Evolutionary conservation across 2,329 filamentous ascomycete genomes (phyloP).

Genomic region (Hypoxylon sp.): DNA sequence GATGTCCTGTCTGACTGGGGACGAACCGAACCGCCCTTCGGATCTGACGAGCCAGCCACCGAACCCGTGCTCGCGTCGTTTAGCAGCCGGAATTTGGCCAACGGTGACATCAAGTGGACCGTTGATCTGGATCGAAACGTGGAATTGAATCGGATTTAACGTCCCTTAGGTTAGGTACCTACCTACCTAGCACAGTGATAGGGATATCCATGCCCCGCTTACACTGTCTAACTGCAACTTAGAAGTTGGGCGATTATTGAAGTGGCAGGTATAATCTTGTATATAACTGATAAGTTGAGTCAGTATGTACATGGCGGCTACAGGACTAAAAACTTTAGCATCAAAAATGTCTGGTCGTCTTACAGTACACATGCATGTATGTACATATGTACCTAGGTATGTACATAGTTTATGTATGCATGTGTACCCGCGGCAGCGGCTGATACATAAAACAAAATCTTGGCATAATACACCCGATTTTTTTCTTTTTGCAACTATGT

Average conservation of each 20-base stretch:
- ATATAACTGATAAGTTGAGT: background rate
- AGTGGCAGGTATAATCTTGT: constrained; percentile 25
- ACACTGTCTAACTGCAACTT: constrained; percentile 10
- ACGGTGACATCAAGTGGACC: constrained; percentile 38
- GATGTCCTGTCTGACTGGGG: constrained; percentile 3
- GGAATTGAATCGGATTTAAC: constrained; percentile 26
- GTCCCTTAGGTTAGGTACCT: too few species aligned
- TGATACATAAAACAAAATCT: constrained; percentile 21
- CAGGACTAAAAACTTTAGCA: constrained; percentile 1
- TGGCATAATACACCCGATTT: constrained; percentile 20
- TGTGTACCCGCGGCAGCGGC: constrained; percentile 30
- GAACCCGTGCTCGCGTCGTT: background rate
- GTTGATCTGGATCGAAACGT: constrained; percentile 30
- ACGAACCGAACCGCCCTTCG: constrained; percentile 14
- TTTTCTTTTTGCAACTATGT: constrained; percentile 8
- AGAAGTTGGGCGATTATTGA: constrained; percentile 24
- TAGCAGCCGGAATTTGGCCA: background rate
- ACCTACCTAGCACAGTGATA: constrained; percentile 16
- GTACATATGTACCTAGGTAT: too few species aligned
- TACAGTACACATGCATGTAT: too few species aligned
- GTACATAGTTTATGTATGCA: too few species aligned
- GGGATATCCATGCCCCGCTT: constrained; percentile 37
- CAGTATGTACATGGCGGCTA: constrained; percentile 1
- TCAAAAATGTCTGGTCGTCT: too few species aligned
- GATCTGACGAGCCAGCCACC: constrained; percentile 5